Evolutionary conservation across 148 eudicot genomes (phyloP).

Genomic region (Chenopodium formosanum): DNA sequence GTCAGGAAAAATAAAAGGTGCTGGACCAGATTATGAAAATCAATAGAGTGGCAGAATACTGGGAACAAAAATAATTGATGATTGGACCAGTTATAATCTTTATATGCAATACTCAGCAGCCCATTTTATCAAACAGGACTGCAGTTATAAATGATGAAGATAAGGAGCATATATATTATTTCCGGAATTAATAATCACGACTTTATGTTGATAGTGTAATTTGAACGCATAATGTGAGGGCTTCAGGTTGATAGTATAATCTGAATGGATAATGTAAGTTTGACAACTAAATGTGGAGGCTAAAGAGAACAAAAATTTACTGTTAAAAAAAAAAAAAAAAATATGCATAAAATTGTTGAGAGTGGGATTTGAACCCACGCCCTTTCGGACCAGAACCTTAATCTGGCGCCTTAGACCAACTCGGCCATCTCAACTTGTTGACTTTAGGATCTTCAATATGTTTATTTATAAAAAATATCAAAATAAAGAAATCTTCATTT

Average conservation of each 20-base stretch:
- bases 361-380: constrained; percentile 99
- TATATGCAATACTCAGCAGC: background rate
- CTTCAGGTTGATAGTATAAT: too few species aligned
- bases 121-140: background rate
- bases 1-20: background rate
- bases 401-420: constrained; percentile 99
- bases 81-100: background rate
- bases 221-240: too few species aligned
- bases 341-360: constrained; percentile 41
- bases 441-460: background rate
- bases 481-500: too few species aligned
- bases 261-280: too few species aligned
- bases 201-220: too few species aligned
- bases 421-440: constrained; percentile 86
- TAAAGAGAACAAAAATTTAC: too few species aligned
- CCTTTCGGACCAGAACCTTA: constrained; percentile 99
- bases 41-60: background rate
- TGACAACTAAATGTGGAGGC: too few species aligned
- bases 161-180: too few species aligned
- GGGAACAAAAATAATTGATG: background rate
- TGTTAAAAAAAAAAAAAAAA: too few species aligned
- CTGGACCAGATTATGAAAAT: background rate
- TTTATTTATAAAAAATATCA: too few species aligned
- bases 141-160: background rate
- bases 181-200: too few species aligned